Evolutionary conservation across 1,139 yeast species (phyloP).

Genomic region (Hyphopichia pseudoburtonii): DNA sequence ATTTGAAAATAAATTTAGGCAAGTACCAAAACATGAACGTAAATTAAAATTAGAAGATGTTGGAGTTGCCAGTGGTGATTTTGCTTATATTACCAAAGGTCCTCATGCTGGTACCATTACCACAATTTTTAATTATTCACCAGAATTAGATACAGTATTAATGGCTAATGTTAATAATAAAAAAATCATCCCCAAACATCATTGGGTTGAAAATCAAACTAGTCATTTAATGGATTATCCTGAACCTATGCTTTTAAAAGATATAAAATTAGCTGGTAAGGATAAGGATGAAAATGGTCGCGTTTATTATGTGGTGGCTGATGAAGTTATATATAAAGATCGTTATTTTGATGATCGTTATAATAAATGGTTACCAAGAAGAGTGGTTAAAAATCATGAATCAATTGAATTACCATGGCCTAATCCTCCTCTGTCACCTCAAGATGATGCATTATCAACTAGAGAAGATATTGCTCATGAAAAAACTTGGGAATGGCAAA

Average conservation of each 20-base stretch:
- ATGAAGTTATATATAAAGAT: slow-evolving; percentile 64
- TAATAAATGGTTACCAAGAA: slow-evolving; percentile 71
- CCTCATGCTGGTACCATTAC: slow-evolving; percentile 71
- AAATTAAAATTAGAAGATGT: slow-evolving; percentile 29
- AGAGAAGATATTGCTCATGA: slow-evolving; percentile 60
- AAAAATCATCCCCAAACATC: slow-evolving; percentile 55
- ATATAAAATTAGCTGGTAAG: slow-evolving; percentile 71
- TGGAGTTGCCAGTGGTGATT: slow-evolving; percentile 43
- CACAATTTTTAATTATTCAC: slow-evolving; percentile 36
- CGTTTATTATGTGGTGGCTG: slow-evolving; percentile 70
- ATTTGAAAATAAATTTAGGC: slow-evolving; percentile 25
- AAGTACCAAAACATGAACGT: slow-evolving; percentile 29
- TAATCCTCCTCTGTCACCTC: slow-evolving; percentile 59
- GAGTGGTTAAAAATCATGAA: slow-evolving; percentile 71
- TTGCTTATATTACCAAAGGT: slow-evolving; percentile 61
- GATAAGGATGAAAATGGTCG: slow-evolving; percentile 63
- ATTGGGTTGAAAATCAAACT: slow-evolving; percentile 73
- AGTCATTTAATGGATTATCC: slow-evolving; percentile 72
- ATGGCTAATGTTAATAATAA: slow-evolving; percentile 37
- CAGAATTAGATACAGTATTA: slow-evolving; percentile 33
- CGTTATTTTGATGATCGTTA: slow-evolving; percentile 73
- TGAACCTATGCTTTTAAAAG: slow-evolving; percentile 47
- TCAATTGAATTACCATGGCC: slow-evolving; percentile 89
- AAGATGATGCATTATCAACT: slow-evolving; percentile 63
- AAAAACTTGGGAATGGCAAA: slow-evolving; percentile 73